These are phyloP conservation scores for Penicillium decumbens DNA, from an alignment of 2,329 filamentous ascomycete genomes.

Conservation along the genomic window DNA sequence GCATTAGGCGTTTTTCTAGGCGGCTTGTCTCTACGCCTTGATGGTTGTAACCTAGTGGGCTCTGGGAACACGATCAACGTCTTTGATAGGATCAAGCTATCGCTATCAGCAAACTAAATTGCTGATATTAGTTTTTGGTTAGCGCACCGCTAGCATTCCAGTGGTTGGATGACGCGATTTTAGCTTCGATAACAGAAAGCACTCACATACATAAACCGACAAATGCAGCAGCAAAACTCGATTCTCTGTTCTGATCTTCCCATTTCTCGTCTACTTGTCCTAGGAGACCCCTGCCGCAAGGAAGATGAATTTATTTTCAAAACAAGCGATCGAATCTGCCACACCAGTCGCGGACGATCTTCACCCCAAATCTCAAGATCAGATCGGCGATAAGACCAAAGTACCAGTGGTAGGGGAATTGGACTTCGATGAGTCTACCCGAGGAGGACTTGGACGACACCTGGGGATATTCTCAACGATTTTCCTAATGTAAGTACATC, in stretches of 20 bases:
- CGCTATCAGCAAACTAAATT: not conserved
- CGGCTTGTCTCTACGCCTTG: not conserved
- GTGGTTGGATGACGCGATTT: not conserved
- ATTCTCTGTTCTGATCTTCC: not conserved
- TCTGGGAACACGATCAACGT: not conserved
- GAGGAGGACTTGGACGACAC: conserved; percentile 22
- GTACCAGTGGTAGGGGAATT: conserved; percentile 13
- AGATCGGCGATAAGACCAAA: not conserved
- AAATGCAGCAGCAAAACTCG: not conserved
- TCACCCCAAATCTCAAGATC: not conserved
- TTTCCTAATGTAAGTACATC: conserved; percentile 24
- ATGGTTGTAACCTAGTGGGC: not conserved
- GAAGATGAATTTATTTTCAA: not conserved
- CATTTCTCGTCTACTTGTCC: not conserved
- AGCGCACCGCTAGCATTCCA: not conserved
- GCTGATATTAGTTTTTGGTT: not conserved
- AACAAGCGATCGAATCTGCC: not conserved
- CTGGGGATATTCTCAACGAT: conserved; percentile 20
- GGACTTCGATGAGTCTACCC: conserved; percentile 20
- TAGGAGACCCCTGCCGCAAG: not conserved
- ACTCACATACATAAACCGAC: not conserved
- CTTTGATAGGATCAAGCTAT: not conserved
- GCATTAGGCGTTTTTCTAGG: not conserved
- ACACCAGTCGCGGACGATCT: not conserved
- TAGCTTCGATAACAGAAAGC: not conserved